A percentile compares a stretch with the other conserved stretches of the same genome.
These are phyloP conservation scores for Cochlearia excelsa DNA, from an alignment of 345 rosid species.

Conservation along the genomic window DNA sequence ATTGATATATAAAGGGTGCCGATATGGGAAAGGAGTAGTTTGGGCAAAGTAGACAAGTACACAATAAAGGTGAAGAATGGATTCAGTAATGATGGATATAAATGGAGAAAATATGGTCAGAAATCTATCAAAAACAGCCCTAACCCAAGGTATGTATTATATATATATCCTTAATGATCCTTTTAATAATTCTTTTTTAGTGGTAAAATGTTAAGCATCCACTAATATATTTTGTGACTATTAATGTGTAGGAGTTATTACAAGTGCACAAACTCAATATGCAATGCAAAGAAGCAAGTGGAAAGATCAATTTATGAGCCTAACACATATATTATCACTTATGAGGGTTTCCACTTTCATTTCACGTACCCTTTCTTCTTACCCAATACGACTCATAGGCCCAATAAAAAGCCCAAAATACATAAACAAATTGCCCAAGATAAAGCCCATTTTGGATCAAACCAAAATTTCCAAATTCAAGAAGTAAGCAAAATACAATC, in stretches of 20 bases:
- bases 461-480: background rate
- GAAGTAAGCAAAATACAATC: slow-evolving; percentile 1
- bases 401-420: slow-evolving; percentile 46
- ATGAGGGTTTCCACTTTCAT: slow-evolving; percentile 85
- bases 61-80: slow-evolving; percentile 68
- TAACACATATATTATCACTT: slow-evolving; percentile 65
- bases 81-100: slow-evolving; percentile 81
- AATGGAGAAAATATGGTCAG: slow-evolving; percentile 96
- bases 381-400: slow-evolving; percentile 25
- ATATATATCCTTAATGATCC: background rate
- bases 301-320: slow-evolving; percentile 66
- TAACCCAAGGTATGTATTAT: slow-evolving; percentile 58
- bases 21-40: slow-evolving; percentile 14
- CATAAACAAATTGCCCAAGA: slow-evolving; percentile 15
- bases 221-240: background rate
- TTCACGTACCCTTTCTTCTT: slow-evolving; percentile 51
- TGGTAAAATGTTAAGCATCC: too few species aligned
- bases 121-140: slow-evolving; percentile 85
- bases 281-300: slow-evolving; percentile 83
- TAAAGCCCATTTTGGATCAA: slow-evolving; percentile 4
- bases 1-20: slow-evolving; percentile 3
- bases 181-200: too few species aligned
- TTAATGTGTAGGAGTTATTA: slow-evolving; percentile 65
- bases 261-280: slow-evolving; percentile 79
- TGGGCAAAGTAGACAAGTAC: slow-evolving; percentile 58